These are phyloP conservation scores for Pythium dissotocum DNA, from an alignment of 352 stramenopile genomes.

Conservation along the genomic window DNA sequence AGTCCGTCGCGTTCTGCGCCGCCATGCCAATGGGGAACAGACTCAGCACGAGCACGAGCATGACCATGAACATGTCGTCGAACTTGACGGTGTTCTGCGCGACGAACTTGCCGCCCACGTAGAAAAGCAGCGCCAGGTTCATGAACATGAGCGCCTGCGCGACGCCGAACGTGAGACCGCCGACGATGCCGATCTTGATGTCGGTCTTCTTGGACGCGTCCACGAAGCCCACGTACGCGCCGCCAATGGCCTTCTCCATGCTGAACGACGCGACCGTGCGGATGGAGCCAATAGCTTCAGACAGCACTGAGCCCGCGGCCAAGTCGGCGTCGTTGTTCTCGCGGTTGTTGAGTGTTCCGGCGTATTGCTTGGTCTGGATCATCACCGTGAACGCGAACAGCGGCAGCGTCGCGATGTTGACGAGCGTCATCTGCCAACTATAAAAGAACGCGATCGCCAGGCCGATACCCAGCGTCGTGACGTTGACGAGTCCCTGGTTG, in stretches of 20 bases:
- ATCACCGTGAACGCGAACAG: constrained; percentile 39
- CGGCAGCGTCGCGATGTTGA: constrained; percentile 33
- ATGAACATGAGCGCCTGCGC: constrained; percentile 51
- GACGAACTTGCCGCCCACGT: constrained; percentile 50
- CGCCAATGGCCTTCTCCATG: constrained; percentile 36
- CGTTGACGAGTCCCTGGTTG: constrained; percentile 52
- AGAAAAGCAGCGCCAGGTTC: constrained; percentile 57
- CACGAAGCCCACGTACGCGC: constrained; percentile 33
- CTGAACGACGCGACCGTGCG: constrained; percentile 56
- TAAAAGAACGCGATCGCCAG: constrained; percentile 54
- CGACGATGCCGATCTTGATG: constrained; percentile 32
- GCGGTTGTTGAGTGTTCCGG: constrained; percentile 38
- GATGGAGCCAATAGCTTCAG: constrained; percentile 49
- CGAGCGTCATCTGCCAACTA: constrained; percentile 64
- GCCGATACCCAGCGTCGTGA: constrained; percentile 52
- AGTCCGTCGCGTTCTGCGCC: constrained; percentile 47
- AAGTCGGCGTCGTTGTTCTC: constrained; percentile 46
- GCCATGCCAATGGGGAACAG: constrained; percentile 59
- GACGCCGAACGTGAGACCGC: constrained; percentile 46
- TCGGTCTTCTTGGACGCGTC: constrained; percentile 36
- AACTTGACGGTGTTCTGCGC: constrained; percentile 42
- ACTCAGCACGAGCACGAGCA: constrained; percentile 55
- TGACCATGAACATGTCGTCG: constrained; percentile 49
- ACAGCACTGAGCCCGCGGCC: constrained; percentile 38
- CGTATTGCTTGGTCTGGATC: constrained; percentile 43